A percentile compares a stretch with the other conserved stretches of the same genome.
Evolutionary conservation across 2,329 filamentous ascomycete genomes (phyloP).

Genomic region (Rugonectria rugulosa): DNA sequence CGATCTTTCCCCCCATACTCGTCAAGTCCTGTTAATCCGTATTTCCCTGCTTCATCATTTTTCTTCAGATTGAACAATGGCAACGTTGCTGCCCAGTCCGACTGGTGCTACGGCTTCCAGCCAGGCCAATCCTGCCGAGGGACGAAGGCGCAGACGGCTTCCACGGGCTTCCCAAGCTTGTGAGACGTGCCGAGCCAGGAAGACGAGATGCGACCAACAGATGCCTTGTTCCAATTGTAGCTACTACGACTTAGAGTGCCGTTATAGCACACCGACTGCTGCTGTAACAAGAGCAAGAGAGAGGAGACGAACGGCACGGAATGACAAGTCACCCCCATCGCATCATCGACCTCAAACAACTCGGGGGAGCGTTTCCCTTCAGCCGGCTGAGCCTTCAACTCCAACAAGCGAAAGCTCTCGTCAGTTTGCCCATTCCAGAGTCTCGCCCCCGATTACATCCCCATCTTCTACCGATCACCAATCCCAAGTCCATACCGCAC

Average conservation of each 20-base stretch:
- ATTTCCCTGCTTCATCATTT: background rate
- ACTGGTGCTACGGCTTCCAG: background rate
- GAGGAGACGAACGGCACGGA: background rate
- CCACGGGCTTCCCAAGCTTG: slow-evolving; percentile 5
- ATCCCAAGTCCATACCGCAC: background rate
- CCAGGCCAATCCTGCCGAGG: background rate
- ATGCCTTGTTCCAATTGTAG: slow-evolving; percentile 6
- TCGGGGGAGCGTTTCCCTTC: background rate
- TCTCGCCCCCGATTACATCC: background rate
- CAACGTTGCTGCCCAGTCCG: background rate
- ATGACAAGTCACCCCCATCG: background rate
- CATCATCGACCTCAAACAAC: background rate
- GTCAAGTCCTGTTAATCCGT: background rate
- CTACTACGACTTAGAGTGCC: slow-evolving; percentile 1
- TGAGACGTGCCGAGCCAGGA: slow-evolving; percentile 1
- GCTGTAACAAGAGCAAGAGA: background rate
- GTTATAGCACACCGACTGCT: background rate
- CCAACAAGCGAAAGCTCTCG: background rate
- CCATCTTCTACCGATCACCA: background rate
- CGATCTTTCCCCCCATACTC: background rate
- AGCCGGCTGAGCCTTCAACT: background rate
- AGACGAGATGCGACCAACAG: slow-evolving; percentile 7
- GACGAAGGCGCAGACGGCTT: background rate
- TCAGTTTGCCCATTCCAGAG: background rate
- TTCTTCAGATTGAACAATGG: background rate